A percentile compares a stretch with the other conserved stretches of the same genome.
phyloP scores from a whole-genome alignment of 2,329 filamentous ascomycete genomes.

The Grosmannia penicillata region DNA sequence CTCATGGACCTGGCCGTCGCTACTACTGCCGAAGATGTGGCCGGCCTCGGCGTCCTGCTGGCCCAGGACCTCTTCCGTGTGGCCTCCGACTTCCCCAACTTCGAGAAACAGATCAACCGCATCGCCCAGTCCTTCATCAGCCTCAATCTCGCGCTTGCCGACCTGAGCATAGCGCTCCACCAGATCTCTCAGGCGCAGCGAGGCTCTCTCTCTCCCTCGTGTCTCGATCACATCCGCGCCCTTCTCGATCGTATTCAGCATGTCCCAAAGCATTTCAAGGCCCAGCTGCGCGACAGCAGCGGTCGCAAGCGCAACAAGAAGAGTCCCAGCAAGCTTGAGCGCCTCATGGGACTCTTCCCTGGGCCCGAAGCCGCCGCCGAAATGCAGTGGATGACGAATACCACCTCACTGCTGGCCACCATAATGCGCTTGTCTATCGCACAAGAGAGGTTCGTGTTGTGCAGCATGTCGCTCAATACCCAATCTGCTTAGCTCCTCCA shows the following conservation, averaged over 20 bases:
- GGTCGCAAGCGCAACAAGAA: slow-evolving; percentile 2
- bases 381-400: slow-evolving; percentile 11
- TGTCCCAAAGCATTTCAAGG: slow-evolving; percentile 4
- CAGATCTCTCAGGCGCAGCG: neutral
- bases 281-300: neutral
- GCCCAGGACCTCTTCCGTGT: slow-evolving; percentile 9
- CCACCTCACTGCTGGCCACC: slow-evolving; percentile 4
- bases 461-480: too few species aligned
- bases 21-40: slow-evolving; percentile 7
- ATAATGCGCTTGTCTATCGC: slow-evolving; percentile 2
- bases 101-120: slow-evolving; percentile 8
- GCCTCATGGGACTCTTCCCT: slow-evolving; percentile 8
- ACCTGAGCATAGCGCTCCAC: slow-evolving; percentile 5
- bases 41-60: slow-evolving; percentile 8
- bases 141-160: slow-evolving; percentile 8
- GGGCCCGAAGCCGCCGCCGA: slow-evolving; percentile 4
- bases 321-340: slow-evolving; percentile 3
- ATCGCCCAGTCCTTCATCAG: slow-evolving; percentile 10
- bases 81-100: slow-evolving; percentile 4
- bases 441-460: neutral
- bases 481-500: too few species aligned
- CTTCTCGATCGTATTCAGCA: slow-evolving; percentile 6
- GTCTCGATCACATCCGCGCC: neutral
- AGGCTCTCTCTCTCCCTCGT: neutral
- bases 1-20: slow-evolving; percentile 7